Conservation (phyloP, 1,284 basidiomycete genomes). For the Trichosporon sp. region DNA sequence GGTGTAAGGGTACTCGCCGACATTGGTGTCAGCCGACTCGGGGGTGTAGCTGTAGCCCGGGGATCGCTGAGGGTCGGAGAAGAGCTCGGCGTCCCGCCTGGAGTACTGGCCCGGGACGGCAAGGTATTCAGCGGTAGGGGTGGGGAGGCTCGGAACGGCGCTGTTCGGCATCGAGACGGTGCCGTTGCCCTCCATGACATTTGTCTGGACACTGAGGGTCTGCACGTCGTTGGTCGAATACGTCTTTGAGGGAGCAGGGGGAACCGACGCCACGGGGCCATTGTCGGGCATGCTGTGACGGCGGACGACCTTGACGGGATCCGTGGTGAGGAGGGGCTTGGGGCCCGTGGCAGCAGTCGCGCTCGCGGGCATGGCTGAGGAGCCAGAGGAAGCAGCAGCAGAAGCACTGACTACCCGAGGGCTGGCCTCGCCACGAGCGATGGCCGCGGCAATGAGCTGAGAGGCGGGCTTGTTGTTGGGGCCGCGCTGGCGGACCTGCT, state of each 20-base stretch:
- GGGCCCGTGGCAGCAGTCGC: not conserved
- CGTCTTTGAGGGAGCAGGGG: conserved; percentile 13
- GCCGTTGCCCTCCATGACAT: conserved; percentile 2
- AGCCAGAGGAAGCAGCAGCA: not conserved
- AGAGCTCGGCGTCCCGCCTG: not conserved
- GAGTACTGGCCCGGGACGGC: conserved; percentile 8
- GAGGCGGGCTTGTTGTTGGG: conserved; percentile 18
- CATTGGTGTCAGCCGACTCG: conserved; percentile 11
- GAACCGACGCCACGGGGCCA: conserved; percentile 1
- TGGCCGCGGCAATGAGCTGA: not conserved
- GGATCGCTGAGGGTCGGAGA: conserved; percentile 9
- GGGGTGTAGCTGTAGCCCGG: conserved; percentile 15
- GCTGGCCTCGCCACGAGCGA: not conserved
- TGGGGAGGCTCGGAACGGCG: conserved; percentile 9
- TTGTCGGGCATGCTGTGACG: conserved; percentile 20
- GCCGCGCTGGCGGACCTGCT: conserved; percentile 22
- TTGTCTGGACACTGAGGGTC: conserved; percentile 8
- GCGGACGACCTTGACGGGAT: conserved; percentile 9
- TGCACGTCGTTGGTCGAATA: conserved; percentile 16
- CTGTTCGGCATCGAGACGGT: conserved; percentile 11
- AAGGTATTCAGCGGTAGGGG: conserved; percentile 14
- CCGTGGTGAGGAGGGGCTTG: not conserved
- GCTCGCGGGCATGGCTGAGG: not conserved
- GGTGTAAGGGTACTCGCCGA: conserved; percentile 19
- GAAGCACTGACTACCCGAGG: conserved; percentile 2